Percentiles rank a stretch among this genome's conserved stretches.
phyloP scores from a whole-genome alignment of 768 basidiomycete species.

The Pisolithus microcarpus region DNA sequence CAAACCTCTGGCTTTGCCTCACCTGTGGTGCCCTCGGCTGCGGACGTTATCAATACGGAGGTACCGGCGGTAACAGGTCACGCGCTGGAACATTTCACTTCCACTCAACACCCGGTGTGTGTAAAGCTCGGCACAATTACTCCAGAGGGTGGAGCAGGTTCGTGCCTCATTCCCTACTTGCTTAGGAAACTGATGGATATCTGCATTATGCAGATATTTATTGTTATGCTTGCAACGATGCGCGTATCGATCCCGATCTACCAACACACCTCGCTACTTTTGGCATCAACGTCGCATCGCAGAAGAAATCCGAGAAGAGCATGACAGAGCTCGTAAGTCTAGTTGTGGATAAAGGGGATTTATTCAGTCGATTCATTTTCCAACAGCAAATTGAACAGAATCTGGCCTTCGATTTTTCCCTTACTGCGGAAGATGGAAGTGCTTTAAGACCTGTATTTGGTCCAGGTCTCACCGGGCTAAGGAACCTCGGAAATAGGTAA shows the following conservation, averaged over 20 bases:
- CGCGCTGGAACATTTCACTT: slow-evolving; percentile 69
- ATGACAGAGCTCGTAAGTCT: slow-evolving; percentile 84
- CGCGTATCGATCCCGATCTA: slow-evolving; percentile 70
- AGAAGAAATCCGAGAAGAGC: slow-evolving; percentile 90
- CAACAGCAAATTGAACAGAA: slow-evolving; percentile 93
- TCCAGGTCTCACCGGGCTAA: slow-evolving; percentile 78
- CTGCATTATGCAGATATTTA: slow-evolving; percentile 62
- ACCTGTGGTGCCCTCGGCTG: slow-evolving; percentile 88
- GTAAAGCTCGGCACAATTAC: slow-evolving; percentile 97
- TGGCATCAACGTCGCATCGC: slow-evolving; percentile 76
- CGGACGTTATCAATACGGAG: slow-evolving; percentile 80
- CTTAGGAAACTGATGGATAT: not conserved
- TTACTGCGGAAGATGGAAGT: slow-evolving; percentile 80
- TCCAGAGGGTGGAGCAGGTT: slow-evolving; percentile 86
- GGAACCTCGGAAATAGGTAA: slow-evolving; percentile 88
- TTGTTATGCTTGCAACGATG: slow-evolving; percentile 87
- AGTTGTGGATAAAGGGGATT: not conserved
- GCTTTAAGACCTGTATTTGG: slow-evolving; percentile 87
- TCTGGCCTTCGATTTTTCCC: slow-evolving; percentile 86
- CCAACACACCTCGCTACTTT: slow-evolving; percentile 69
- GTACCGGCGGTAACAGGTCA: slow-evolving; percentile 84
- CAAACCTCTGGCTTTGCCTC: slow-evolving; percentile 94
- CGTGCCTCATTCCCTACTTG: slow-evolving; percentile 14
- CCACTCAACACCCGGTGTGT: slow-evolving; percentile 68
- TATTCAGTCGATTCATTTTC: not conserved